phyloP scores from a whole-genome alignment of 2,329 filamentous ascomycete species.

The Epichloe typhina region DNA sequence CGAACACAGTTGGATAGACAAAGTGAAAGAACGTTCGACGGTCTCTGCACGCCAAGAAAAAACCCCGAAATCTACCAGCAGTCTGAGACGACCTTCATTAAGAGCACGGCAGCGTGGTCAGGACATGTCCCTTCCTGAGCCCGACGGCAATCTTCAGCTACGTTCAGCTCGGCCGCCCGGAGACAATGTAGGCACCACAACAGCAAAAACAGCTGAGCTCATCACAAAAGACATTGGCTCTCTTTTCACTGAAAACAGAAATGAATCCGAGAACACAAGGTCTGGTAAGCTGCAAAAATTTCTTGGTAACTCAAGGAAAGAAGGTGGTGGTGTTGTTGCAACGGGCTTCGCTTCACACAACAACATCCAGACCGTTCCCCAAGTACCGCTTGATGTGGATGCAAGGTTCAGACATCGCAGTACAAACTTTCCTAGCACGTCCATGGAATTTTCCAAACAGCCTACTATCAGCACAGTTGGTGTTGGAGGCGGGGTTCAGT shows the following conservation, averaged over 20 bases:
- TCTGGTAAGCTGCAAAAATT: slow-evolving; percentile 6
- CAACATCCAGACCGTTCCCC: slow-evolving; percentile 16
- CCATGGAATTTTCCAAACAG: slow-evolving; percentile 24
- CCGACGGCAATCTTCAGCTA: neutral
- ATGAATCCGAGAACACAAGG: slow-evolving; percentile 1
- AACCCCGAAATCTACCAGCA: neutral
- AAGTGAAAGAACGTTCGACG: neutral
- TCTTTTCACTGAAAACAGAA: neutral
- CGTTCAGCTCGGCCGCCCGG: neutral
- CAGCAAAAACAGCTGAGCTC: neutral
- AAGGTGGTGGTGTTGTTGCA: neutral
- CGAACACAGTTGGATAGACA: slow-evolving; percentile 10
- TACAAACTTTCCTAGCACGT: slow-evolving; percentile 19
- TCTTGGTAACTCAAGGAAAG: neutral
- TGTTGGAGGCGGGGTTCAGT: slow-evolving; percentile 28
- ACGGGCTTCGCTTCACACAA: slow-evolving; percentile 4
- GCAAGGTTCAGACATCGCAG: slow-evolving; percentile 22
- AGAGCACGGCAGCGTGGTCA: neutral
- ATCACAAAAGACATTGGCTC: neutral
- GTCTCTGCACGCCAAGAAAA: neutral
- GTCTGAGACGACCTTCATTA: neutral
- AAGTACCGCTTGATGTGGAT: slow-evolving; percentile 22
- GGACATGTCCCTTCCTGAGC: neutral
- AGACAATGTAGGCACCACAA: neutral
- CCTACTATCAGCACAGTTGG: slow-evolving; percentile 30